Evolutionary conservation across 805 yeast genomes (phyloP).

Genomic region (Myxozyma nipponensis): DNA sequence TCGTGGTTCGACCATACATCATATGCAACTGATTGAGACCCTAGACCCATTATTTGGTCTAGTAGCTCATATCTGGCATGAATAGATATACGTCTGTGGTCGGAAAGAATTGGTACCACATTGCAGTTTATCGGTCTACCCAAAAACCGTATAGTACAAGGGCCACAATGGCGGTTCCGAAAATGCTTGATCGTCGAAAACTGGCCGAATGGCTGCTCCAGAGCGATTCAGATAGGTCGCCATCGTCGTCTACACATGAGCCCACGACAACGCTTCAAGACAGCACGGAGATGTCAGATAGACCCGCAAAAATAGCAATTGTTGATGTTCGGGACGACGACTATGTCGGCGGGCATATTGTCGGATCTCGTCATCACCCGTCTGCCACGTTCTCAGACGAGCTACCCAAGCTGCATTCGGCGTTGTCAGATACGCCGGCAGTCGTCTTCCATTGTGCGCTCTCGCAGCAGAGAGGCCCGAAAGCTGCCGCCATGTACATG

Average conservation of each 20-base stretch:
- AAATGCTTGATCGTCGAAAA: slow-evolving; percentile 10
- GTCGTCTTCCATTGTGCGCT: slow-evolving; percentile 88
- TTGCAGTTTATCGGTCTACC: too few relatives aligned
- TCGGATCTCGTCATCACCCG: slow-evolving; percentile 54
- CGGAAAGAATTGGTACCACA: too few relatives aligned
- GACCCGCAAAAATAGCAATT: slow-evolving; percentile 36
- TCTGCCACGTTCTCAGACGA: slow-evolving; percentile 44
- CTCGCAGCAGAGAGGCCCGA: slow-evolving; percentile 89
- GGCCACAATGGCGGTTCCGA: slow-evolving; percentile 3
- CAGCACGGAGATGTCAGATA: slow-evolving; percentile 2
- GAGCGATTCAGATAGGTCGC: neutral
- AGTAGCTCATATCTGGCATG: too few relatives aligned
- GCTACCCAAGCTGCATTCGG: slow-evolving; percentile 39
- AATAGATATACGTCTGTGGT: too few relatives aligned
- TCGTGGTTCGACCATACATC: too few relatives aligned
- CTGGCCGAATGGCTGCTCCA: slow-evolving; percentile 18
- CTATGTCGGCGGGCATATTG: slow-evolving; percentile 70
- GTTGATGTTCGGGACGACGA: slow-evolving; percentile 88
- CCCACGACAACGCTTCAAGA: neutral
- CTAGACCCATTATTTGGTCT: too few relatives aligned
- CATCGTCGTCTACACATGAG: neutral
- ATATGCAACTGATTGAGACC: too few relatives aligned
- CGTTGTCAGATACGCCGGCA: slow-evolving; percentile 42
- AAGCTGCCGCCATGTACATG: slow-evolving; percentile 64
- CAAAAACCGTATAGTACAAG: too few relatives aligned